phyloP scores from a whole-genome alignment of 768 basidiomycete genomes.

The Russula earlei region DNA sequence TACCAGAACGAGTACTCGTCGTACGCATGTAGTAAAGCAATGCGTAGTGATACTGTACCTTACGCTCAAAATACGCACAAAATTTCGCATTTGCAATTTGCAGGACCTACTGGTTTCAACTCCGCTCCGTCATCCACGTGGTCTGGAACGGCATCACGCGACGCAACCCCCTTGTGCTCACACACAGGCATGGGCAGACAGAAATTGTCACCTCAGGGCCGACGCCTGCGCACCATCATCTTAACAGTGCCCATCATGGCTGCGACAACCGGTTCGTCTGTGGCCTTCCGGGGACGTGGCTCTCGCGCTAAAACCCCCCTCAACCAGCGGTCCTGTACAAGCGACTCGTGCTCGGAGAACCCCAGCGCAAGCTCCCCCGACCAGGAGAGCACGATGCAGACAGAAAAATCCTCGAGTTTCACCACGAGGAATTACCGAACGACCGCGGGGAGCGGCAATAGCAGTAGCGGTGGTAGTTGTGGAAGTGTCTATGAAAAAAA shows the following conservation, averaged over 20 bases:
- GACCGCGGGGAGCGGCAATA: not conserved
- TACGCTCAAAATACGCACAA: no score
- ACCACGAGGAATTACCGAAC: conserved; percentile 12
- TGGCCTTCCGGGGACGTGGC: conserved; percentile 1
- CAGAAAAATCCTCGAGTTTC: conserved; percentile 7
- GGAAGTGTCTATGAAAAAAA: not conserved
- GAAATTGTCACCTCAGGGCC: conserved; percentile 37
- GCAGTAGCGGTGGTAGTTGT: not conserved
- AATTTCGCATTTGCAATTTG: no score
- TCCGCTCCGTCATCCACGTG: conserved; percentile 2
- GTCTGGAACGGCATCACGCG: not conserved
- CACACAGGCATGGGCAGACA: conserved; percentile 10
- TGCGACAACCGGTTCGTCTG: conserved; percentile 47
- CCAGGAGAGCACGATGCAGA: conserved; percentile 19
- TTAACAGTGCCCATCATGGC: conserved; percentile 56
- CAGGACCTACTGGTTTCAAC: no score
- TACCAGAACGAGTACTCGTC: conserved; percentile 12
- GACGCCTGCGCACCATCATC: conserved; percentile 44
- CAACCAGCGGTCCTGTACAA: conserved; percentile 58
- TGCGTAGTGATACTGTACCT: no score
- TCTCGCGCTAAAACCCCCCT: conserved; percentile 6
- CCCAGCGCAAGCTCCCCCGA: conserved; percentile 33
- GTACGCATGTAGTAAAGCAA: not conserved
- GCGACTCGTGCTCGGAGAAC: conserved; percentile 47
- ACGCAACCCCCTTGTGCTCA: no score